A percentile compares a stretch with the other conserved stretches of the same genome.
Evolutionary conservation across 2,329 filamentous ascomycete species (phyloP).

Genomic region (Cryphonectria japonica): DNA sequence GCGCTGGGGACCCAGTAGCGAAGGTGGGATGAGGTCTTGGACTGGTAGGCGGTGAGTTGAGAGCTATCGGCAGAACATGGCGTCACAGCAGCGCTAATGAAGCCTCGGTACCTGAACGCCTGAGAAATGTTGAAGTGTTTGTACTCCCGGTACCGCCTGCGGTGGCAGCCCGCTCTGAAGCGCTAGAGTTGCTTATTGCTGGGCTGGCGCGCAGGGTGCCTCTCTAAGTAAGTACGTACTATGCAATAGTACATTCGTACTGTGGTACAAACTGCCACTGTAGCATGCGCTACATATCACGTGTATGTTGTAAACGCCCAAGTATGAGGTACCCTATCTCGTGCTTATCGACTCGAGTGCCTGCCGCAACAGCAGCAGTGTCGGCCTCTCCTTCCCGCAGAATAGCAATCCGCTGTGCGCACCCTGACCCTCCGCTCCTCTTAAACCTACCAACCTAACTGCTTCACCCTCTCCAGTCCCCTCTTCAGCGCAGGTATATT

Average conservation of each 20-base stretch:
- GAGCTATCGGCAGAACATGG: conserved; percentile 3
- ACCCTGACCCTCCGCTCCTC: neutral
- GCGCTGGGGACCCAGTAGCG: neutral
- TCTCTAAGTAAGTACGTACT: neutral
- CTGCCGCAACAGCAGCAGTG: neutral
- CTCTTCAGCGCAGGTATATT: neutral
- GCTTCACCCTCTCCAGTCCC: neutral
- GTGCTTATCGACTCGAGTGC: neutral
- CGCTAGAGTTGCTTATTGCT: neutral
- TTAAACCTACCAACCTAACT: neutral
- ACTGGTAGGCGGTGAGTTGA: conserved; percentile 1
- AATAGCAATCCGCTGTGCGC: neutral
- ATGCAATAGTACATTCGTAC: neutral
- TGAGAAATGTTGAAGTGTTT: neutral
- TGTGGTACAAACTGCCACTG: neutral
- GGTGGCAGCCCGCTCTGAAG: neutral
- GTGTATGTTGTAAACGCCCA: neutral
- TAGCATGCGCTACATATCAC: neutral
- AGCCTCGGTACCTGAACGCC: conserved; percentile 5
- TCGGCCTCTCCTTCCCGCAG: neutral
- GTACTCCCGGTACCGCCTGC: neutral
- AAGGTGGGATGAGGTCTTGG: conserved; percentile 8
- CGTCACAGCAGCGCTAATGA: conserved; percentile 1
- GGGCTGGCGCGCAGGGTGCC: neutral
- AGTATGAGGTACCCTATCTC: conserved; percentile 6